A percentile compares a stretch with the other conserved stretches of the same genome.
Conservation (phyloP, 2,329 filamentous ascomycete species). For the Botryosphaeria agaves region DNA sequence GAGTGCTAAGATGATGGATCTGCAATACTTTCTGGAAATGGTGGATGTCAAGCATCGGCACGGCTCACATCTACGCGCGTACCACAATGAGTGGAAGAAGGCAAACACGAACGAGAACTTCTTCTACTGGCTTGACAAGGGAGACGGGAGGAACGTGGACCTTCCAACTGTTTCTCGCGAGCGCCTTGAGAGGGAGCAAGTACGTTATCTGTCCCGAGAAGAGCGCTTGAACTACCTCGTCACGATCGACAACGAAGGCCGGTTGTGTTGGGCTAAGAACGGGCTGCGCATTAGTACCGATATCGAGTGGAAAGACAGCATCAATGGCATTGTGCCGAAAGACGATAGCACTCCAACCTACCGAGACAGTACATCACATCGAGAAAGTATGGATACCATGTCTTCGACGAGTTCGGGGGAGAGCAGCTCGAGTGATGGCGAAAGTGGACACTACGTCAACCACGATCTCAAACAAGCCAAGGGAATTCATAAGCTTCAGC, state of each 20-base stretch:
- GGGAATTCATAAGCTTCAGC: conserved; percentile 42
- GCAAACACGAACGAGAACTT: conserved; percentile 68
- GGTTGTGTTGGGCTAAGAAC: conserved; percentile 79
- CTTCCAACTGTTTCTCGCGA: conserved; percentile 41
- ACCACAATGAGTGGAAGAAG: conserved; percentile 73
- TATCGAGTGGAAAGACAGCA: conserved; percentile 58
- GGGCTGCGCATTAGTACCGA: conserved; percentile 61
- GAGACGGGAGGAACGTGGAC: conserved; percentile 54
- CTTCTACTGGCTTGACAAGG: conserved; percentile 85
- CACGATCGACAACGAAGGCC: conserved; percentile 53
- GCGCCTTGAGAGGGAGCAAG: conserved; percentile 57
- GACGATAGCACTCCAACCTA: conserved; percentile 25
- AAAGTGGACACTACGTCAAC: conserved; percentile 47
- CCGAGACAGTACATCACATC: conserved; percentile 13
- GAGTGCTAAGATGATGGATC: conserved; percentile 61
- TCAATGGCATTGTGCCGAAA: conserved; percentile 39
- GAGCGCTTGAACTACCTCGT: conserved; percentile 71
- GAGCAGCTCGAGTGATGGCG: conserved; percentile 38
- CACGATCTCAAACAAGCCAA: conserved; percentile 43
- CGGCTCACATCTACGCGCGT: conserved; percentile 62
- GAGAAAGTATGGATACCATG: conserved; percentile 13
- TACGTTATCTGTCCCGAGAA: conserved; percentile 69
- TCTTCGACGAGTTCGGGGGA: conserved; percentile 17
- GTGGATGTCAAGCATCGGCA: conserved; percentile 60
- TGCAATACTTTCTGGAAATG: conserved; percentile 78